phyloP scores from a whole-genome alignment of 1,284 basidiomycete species.

The Cerioporus squamosus region DNA sequence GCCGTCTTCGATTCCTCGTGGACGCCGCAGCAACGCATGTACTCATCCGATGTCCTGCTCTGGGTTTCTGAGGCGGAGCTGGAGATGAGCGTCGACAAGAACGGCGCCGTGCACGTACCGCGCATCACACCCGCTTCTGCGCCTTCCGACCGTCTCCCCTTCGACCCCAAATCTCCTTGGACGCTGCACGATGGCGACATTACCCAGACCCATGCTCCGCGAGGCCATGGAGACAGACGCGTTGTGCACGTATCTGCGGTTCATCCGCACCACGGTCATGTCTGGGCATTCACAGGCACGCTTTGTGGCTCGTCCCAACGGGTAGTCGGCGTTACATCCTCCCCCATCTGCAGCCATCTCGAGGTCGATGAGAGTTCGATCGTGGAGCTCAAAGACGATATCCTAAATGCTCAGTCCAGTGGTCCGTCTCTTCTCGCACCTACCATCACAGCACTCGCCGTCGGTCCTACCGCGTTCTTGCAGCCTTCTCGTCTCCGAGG shows the following conservation, averaged over 20 bases:
- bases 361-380: slow-evolving; percentile 2
- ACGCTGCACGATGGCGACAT: not conserved
- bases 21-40: not conserved
- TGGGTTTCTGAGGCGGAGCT: not conserved
- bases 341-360: slow-evolving; percentile 1
- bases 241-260: slow-evolving; percentile 9
- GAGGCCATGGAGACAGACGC: slow-evolving; percentile 1
- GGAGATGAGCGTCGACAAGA: slow-evolving; percentile 11
- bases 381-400: not conserved
- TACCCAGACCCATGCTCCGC: not conserved
- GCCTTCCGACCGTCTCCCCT: not conserved
- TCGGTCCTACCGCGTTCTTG: not conserved
- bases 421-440: not conserved
- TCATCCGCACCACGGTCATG: not conserved
- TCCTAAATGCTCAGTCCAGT: not conserved
- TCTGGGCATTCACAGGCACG: slow-evolving; percentile 1
- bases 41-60: not conserved
- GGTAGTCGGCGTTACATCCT: slow-evolving; percentile 9
- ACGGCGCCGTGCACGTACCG: slow-evolving; percentile 12
- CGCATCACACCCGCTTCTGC: slow-evolving; percentile 9
- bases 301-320: not conserved
- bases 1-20: slow-evolving; percentile 17
- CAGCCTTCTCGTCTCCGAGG: not conserved
- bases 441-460: slow-evolving; percentile 1
- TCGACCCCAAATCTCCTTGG: slow-evolving; percentile 6